Conservation (phyloP, 2,329 filamentous ascomycete species). For the Alternaria brassicicola region DNA sequence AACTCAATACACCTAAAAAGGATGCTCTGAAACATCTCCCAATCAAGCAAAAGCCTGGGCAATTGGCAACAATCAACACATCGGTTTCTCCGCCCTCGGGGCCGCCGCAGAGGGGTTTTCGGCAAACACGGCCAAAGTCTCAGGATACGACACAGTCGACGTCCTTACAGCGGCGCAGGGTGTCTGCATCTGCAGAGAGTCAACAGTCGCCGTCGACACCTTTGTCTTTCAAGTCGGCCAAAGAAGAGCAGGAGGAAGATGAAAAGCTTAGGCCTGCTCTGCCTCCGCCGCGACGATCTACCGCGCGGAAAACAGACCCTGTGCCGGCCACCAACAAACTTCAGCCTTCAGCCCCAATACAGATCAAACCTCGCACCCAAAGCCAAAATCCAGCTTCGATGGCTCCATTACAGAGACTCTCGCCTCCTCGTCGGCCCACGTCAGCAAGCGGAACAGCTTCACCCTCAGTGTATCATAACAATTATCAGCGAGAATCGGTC, state of each 20-base stretch:
- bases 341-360: slow-evolving; percentile 26
- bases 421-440: slow-evolving; percentile 25
- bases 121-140: slow-evolving; percentile 29
- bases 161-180: slow-evolving; percentile 23
- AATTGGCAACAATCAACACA: slow-evolving; percentile 30
- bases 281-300: slow-evolving; percentile 47
- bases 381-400: slow-evolving; percentile 36
- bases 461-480: slow-evolving; percentile 47
- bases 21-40: slow-evolving; percentile 34
- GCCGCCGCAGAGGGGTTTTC: slow-evolving; percentile 26
- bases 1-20: slow-evolving; percentile 26
- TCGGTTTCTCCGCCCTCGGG: slow-evolving; percentile 24
- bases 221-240: slow-evolving; percentile 45
- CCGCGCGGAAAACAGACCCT: slow-evolving; percentile 18
- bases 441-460: slow-evolving; percentile 33
- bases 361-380: slow-evolving; percentile 42
- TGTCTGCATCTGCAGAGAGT: slow-evolving; percentile 38
- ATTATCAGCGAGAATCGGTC: slow-evolving; percentile 46
- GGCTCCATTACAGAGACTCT: slow-evolving; percentile 29
- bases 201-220: slow-evolving; percentile 38
- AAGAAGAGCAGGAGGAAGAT: slow-evolving; percentile 40
- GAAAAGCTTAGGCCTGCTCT: slow-evolving; percentile 40
- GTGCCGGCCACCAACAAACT: slow-evolving; percentile 9
- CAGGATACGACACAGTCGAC: slow-evolving; percentile 30
- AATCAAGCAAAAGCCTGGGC: slow-evolving; percentile 34